Conservation (phyloP, 768 basidiomycete species). For the Suillus lakei region DNA sequence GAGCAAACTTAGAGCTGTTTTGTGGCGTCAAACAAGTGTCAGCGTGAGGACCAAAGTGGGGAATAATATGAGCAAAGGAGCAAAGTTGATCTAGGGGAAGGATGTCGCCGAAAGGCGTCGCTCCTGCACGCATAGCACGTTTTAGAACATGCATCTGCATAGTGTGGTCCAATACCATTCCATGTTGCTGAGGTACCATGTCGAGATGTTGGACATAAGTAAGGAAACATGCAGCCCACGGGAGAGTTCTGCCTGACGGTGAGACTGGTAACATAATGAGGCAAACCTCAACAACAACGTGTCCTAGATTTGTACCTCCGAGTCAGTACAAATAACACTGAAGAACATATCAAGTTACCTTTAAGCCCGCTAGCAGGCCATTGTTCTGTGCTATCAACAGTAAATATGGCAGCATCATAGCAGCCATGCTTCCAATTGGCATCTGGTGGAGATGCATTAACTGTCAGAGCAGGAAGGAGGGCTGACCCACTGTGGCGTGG, state of each 20-base stretch:
- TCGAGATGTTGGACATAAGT: slow-evolving; percentile 32
- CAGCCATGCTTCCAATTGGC: slow-evolving; percentile 23
- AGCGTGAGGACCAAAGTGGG: slow-evolving; percentile 31
- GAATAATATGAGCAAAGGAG: slow-evolving; percentile 28
- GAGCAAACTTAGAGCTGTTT: slow-evolving; percentile 24
- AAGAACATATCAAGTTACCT: slow-evolving; percentile 15
- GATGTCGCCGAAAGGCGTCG: slow-evolving; percentile 26
- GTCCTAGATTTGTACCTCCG: no score
- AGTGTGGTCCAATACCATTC: slow-evolving; percentile 14
- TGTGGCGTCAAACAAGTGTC: slow-evolving; percentile 22
- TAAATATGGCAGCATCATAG: slow-evolving; percentile 26
- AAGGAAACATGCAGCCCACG: slow-evolving; percentile 18
- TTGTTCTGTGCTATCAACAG: slow-evolving; percentile 18
- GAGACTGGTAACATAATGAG: slow-evolving; percentile 20
- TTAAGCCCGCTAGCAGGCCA: slow-evolving; percentile 20
- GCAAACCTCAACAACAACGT: slow-evolving; percentile 20
- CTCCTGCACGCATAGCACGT: slow-evolving; percentile 8
- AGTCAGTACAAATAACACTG: background rate
- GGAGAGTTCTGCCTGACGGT: background rate
- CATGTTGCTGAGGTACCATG: slow-evolving; percentile 20
- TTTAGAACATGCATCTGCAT: slow-evolving; percentile 29
- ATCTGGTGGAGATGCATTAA: slow-evolving; percentile 26
- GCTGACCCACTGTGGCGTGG: slow-evolving; percentile 17
- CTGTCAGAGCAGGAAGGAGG: slow-evolving; percentile 10
- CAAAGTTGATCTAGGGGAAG: slow-evolving; percentile 29